Conservation (phyloP, 805 yeast genomes). For the Tetrapisispora iriomotensis region DNA sequence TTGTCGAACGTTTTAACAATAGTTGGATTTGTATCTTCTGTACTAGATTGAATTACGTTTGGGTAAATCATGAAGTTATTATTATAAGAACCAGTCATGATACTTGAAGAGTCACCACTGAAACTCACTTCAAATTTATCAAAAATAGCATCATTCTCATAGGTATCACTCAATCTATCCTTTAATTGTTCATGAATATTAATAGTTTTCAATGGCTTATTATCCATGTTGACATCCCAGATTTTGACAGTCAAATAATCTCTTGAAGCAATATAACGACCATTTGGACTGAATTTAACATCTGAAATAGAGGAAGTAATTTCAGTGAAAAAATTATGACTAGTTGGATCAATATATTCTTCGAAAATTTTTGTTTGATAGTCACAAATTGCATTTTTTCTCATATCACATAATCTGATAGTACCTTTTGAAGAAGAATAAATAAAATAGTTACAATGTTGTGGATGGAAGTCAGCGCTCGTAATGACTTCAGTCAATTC, state of each 20-base stretch:
- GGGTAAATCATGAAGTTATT: constrained; percentile 97
- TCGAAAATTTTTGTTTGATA: constrained; percentile 78
- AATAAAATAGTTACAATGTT: constrained; percentile 85
- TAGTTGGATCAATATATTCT: constrained; percentile 85
- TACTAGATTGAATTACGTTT: constrained; percentile 44
- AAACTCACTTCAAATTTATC: constrained; percentile 97
- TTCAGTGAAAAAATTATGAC: constrained; percentile 94
- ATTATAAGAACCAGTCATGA: constrained; percentile 96
- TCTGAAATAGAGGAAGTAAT: constrained; percentile 91
- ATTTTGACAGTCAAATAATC: constrained; percentile 96
- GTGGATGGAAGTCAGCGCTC: constrained; percentile 92
- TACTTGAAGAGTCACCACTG: constrained; percentile 81
- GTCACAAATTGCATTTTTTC: constrained; percentile 91
- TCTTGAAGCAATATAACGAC: constrained; percentile 90
- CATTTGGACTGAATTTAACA: constrained; percentile 84
- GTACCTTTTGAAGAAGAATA: constrained; percentile 94
- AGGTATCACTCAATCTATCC: constrained; percentile 89
- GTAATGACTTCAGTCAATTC: constrained; percentile 97
- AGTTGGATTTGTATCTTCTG: constrained; percentile 7
- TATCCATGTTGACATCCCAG: constrained; percentile 98
- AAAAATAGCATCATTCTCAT: constrained; percentile 96
- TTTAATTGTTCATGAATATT: constrained; percentile 92
- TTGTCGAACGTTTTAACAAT: constrained; percentile 12
- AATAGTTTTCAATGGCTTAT: constrained; percentile 85
- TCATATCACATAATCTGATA: constrained; percentile 91